Percentiles rank a stretch among this genome's conserved stretches.
These are phyloP conservation scores for Neocatenulostroma microsporum DNA, from an alignment of 2,329 filamentous ascomycete genomes.

Conservation along the genomic window DNA sequence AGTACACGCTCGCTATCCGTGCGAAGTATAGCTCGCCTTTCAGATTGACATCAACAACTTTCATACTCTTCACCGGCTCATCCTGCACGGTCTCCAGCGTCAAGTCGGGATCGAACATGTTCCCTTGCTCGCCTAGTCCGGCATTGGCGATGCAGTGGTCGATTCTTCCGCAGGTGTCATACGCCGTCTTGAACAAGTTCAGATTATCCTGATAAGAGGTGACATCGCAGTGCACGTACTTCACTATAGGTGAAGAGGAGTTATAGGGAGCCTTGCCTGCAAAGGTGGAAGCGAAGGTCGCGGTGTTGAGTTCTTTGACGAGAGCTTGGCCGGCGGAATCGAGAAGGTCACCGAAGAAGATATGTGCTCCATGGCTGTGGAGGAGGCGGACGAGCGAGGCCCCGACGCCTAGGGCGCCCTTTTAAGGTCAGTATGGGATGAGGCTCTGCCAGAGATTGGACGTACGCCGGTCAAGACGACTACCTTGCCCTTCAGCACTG, in stretches of 20 bases:
- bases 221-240: slow-evolving; percentile 41
- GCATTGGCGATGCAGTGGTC: slow-evolving; percentile 46
- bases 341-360: slow-evolving; percentile 40
- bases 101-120: slow-evolving; percentile 41
- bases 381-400: slow-evolving; percentile 35
- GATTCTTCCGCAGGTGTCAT: slow-evolving; percentile 38
- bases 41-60: slow-evolving; percentile 43
- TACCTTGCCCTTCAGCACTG: slow-evolving; percentile 22
- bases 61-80: slow-evolving; percentile 27
- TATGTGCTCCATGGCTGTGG: slow-evolving; percentile 33
- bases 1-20: slow-evolving; percentile 44
- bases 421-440: neutral
- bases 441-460: neutral
- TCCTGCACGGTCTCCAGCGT: slow-evolving; percentile 38
- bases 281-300: slow-evolving; percentile 15
- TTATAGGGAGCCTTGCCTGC: too few species aligned
- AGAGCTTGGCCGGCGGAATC: slow-evolving; percentile 29
- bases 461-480: slow-evolving; percentile 28
- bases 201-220: slow-evolving; percentile 41
- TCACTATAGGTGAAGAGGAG: slow-evolving; percentile 14
- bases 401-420: slow-evolving; percentile 42
- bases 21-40: slow-evolving; percentile 42
- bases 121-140: slow-evolving; percentile 38
- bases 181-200: slow-evolving; percentile 40
- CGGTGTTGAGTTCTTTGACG: slow-evolving; percentile 17